phyloP scores from a whole-genome alignment of 1,139 yeast genomes.

The Kodamaea derodonti region DNA sequence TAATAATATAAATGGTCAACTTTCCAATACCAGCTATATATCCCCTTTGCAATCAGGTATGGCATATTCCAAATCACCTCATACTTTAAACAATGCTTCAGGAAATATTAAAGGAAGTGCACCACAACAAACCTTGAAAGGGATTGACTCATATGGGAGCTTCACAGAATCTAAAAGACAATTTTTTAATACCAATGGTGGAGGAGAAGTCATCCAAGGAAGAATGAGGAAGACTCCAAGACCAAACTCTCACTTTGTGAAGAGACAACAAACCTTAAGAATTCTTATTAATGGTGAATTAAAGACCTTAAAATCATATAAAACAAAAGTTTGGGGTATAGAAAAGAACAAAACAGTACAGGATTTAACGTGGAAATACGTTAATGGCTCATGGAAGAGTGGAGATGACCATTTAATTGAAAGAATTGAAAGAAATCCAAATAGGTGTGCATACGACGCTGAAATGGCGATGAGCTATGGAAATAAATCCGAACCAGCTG shows the following conservation, averaged over 20 bases:
- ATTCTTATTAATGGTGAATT: slow-evolving; percentile 59
- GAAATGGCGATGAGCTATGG: slow-evolving; percentile 18
- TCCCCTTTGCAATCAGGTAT: slow-evolving; percentile 16
- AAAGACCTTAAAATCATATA: slow-evolving; percentile 54
- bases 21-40: slow-evolving; percentile 9
- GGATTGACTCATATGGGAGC: slow-evolving; percentile 35
- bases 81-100: slow-evolving; percentile 28
- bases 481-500: slow-evolving; percentile 16
- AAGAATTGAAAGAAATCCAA: slow-evolving; percentile 49
- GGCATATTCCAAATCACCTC: slow-evolving; percentile 34
- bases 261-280: slow-evolving; percentile 58
- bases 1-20: slow-evolving; percentile 20
- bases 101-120: slow-evolving; percentile 37
- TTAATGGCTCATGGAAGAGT: slow-evolving; percentile 74
- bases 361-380: slow-evolving; percentile 61
- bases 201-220: slow-evolving; percentile 55
- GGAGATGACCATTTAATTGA: slow-evolving; percentile 81
- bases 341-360: slow-evolving; percentile 60
- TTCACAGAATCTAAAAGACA: slow-evolving; percentile 13
- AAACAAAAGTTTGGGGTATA: slow-evolving; percentile 87
- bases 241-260: slow-evolving; percentile 32
- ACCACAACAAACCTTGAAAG: slow-evolving; percentile 30
- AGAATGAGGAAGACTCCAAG: slow-evolving; percentile 57
- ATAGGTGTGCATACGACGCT: slow-evolving; percentile 11
- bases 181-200: slow-evolving; percentile 15